Conservation (phyloP, 768 basidiomycete species). For the Auricularia heimuer region DNA sequence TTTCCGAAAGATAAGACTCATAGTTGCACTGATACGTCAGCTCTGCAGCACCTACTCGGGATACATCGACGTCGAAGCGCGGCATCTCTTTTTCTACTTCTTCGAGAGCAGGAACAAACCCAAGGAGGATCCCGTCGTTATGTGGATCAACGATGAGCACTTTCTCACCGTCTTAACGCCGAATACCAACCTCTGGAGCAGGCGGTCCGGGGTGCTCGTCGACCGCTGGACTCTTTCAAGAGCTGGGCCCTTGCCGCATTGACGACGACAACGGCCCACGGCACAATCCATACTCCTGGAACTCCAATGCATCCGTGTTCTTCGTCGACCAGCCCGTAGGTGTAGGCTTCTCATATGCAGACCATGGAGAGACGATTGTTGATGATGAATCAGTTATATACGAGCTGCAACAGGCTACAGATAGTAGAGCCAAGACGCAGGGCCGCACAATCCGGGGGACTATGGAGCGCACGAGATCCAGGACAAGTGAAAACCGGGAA, state of each 20-base stretch:
- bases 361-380: slow-evolving; percentile 19
- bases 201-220: neutral
- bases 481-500: too few species aligned
- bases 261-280: slow-evolving; percentile 11
- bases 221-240: slow-evolving; percentile 13
- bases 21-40: neutral
- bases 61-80: slow-evolving; percentile 55
- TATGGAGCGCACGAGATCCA: too few species aligned
- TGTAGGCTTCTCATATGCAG: slow-evolving; percentile 39
- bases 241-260: slow-evolving; percentile 19
- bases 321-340: slow-evolving; percentile 28
- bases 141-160: slow-evolving; percentile 52
- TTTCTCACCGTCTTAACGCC: neutral
- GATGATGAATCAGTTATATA: too few species aligned
- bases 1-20: neutral
- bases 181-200: neutral
- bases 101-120: slow-evolving; percentile 59
- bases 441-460: too few species aligned
- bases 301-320: slow-evolving; percentile 24
- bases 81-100: slow-evolving; percentile 66
- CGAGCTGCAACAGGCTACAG: too few species aligned
- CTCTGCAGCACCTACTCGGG: slow-evolving; percentile 45
- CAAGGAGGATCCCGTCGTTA: slow-evolving; percentile 50
- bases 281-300: slow-evolving; percentile 36
- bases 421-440: too few species aligned